Evolutionary conservation across 257 asterid species (phyloP).

Genomic region (Knoxia roxburghii): DNA sequence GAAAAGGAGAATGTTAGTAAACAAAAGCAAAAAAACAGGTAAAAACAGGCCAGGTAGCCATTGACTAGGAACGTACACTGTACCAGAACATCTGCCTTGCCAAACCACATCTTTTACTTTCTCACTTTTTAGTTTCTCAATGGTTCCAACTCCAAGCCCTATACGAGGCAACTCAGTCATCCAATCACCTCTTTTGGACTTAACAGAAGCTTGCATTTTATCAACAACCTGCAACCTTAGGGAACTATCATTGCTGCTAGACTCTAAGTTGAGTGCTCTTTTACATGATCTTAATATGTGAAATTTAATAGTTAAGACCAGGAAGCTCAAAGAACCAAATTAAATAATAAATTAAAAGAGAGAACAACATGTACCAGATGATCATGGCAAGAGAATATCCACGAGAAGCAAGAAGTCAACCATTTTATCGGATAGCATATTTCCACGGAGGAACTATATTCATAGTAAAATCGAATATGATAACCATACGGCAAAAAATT

Average conservation of each 20-base stretch:
- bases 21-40: constrained; percentile 10
- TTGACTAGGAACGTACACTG: constrained; percentile 70
- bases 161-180: constrained; percentile 61
- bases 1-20: not conserved
- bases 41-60: constrained; percentile 11
- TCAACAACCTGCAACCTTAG: constrained; percentile 59
- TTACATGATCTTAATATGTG: too few relatives aligned
- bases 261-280: too few relatives aligned
- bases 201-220: constrained; percentile 81
- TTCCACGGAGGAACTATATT: not conserved
- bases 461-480: not conserved
- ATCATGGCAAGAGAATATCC: not conserved
- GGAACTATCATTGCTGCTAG: constrained; percentile 12
- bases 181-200: constrained; percentile 85
- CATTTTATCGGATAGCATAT: not conserved
- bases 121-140: constrained; percentile 67
- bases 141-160: constrained; percentile 70
- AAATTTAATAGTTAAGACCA: too few relatives aligned
- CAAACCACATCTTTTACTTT: constrained; percentile 77
- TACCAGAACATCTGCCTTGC: constrained; percentile 99
- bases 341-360: not conserved
- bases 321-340: not conserved
- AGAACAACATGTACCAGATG: not conserved
- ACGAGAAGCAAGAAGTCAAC: not conserved
- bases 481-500: not conserved